Base-by-base conservation (phyloP, 768 basidiomycete genomes). In the Mycena metata region DNA sequence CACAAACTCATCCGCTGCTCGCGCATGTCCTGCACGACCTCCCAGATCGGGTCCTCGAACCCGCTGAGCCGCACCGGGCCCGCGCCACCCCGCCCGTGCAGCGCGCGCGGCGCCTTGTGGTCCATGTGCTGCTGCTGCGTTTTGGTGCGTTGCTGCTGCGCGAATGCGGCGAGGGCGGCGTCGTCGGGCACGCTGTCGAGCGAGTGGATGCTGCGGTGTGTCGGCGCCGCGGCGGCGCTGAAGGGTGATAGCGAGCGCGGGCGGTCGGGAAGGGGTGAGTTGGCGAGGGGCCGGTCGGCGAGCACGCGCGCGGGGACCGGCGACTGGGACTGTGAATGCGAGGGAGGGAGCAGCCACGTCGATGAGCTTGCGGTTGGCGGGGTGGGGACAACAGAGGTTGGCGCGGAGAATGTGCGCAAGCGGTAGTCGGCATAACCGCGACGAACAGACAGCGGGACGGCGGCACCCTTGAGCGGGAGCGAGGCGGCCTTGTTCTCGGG, bases 1-100 rank as follows among this genome's bases (percentile, higher is more conserved):
- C 96, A 97, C 69, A 98, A 80, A 74, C 94, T 96, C 97, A 99
- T 99, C 60, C 97, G 85, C 80, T 98, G 96, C 78, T 96, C 91
- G 50, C 97, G 87, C 91, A 99, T 95, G 76, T 96, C 94, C 79
- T 96, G 95, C 57, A 98, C 84, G 1, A 98, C 87, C 61, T 89
- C 86, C 77, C 86, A 89, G 45, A 98, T 87, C 4, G 97, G 97
- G 52, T 95, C 91, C 36, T 86, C 84, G 69, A 91, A 89, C 41
- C 84, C 82, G 49, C 88, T 89, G 67, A 94, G 79, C 50, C 83
- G 80, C 19, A 85, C 84, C 5, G 95, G 93, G 15, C 87, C 87
- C 10, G 50, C 46, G 5, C 43, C 60, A 46, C 76, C 73, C 30
- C 80, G 79, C 46, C 75, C 78, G 73, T 92, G 89, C 62, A 93